Conservation (phyloP, 2,329 filamentous ascomycete species). For the Alternaria sp. region DNA sequence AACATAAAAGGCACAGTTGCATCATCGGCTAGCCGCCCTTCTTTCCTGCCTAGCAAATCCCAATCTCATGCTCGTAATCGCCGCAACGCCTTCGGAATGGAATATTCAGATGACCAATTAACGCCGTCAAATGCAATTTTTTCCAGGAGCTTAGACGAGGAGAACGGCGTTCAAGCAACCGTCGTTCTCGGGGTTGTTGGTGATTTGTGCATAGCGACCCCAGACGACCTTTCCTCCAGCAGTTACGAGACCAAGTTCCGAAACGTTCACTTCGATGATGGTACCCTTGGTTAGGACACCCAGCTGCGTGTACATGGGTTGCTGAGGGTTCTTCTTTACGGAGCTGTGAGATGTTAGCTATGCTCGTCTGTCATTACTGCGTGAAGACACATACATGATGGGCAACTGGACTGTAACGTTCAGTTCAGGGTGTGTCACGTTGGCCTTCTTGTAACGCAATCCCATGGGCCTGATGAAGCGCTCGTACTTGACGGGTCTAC, state of each 20-base stretch:
- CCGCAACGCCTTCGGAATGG: constrained; percentile 17
- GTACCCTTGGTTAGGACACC: constrained; percentile 70
- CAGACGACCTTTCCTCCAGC: constrained; percentile 77
- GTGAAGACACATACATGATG: constrained; percentile 49
- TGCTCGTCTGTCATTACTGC: not conserved
- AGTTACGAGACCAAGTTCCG: constrained; percentile 88
- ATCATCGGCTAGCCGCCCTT: not conserved
- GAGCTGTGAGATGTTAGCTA: constrained; percentile 27
- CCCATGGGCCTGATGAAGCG: constrained; percentile 62
- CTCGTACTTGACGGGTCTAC: constrained; percentile 80
- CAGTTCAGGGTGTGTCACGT: constrained; percentile 77
- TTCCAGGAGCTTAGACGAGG: constrained; percentile 35
- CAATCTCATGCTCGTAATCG: not conserved
- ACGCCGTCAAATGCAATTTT: constrained; percentile 28
- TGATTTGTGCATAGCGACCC: constrained; percentile 48
- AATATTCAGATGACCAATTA: constrained; percentile 5
- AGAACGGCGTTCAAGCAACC: constrained; percentile 51
- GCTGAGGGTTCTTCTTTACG: constrained; percentile 87
- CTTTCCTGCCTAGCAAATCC: not conserved
- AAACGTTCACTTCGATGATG: constrained; percentile 90
- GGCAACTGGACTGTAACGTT: constrained; percentile 85
- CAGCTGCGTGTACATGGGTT: constrained; percentile 88
- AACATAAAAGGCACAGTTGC: not conserved
- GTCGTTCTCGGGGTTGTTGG: constrained; percentile 52
- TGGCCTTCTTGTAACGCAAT: constrained; percentile 80